Conservation (phyloP, 2,329 filamentous ascomycete species). For the Talaromyces albobiverticillius region DNA sequence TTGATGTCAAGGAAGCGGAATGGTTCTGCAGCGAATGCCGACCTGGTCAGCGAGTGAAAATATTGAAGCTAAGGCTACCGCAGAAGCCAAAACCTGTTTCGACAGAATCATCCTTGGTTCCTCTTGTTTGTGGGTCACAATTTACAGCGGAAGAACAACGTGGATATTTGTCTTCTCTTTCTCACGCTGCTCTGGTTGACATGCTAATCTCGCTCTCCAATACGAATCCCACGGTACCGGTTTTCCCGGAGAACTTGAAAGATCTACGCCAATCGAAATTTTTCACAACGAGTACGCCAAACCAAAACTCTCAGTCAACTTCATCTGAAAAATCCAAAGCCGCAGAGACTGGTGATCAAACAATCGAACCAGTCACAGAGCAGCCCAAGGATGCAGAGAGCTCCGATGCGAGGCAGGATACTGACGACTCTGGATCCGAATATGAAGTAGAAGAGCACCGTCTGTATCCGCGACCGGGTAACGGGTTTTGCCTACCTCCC, state of each 20-base stretch:
- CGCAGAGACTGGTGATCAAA: background rate
- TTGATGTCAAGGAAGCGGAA: constrained; percentile 63
- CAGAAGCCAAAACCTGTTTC: background rate
- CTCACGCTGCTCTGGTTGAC: constrained; percentile 61
- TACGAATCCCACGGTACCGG: constrained; percentile 61
- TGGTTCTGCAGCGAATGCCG: constrained; percentile 70
- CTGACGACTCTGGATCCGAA: constrained; percentile 40
- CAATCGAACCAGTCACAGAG: too few relatives aligned
- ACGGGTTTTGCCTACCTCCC: constrained; percentile 57
- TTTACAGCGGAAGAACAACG: constrained; percentile 51
- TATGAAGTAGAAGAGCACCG: constrained; percentile 53
- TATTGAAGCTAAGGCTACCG: constrained; percentile 18
- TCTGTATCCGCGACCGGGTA: constrained; percentile 61
- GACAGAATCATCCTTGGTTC: constrained; percentile 13
- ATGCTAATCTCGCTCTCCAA: constrained; percentile 62
- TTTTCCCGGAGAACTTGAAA: constrained; percentile 53
- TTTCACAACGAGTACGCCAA: constrained; percentile 16
- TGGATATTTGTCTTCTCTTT: constrained; percentile 60
- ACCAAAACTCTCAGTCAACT: background rate
- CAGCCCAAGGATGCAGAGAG: background rate
- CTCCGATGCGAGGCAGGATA: background rate
- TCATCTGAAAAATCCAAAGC: background rate
- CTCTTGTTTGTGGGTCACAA: constrained; percentile 27
- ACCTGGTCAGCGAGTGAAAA: constrained; percentile 27
- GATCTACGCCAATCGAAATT: constrained; percentile 25